Percentiles rank a stretch among this genome's conserved stretches.
Conservation (phyloP, 169 alveolate genomes). For the Plasmodium coatneyi region DNA sequence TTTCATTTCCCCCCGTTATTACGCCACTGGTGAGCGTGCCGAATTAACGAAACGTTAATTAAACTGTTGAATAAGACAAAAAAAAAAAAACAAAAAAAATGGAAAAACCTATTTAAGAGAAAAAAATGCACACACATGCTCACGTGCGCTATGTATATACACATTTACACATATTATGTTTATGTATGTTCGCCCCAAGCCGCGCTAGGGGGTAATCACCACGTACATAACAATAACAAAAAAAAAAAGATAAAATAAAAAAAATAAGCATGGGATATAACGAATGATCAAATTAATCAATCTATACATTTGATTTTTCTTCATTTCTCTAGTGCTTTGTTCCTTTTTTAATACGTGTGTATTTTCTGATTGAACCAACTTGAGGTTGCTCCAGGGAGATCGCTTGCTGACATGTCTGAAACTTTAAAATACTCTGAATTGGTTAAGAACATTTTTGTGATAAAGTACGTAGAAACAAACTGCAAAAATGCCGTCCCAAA, state of each 20-base stretch:
- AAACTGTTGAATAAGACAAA: not conserved
- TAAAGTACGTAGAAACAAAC: constrained; percentile 54
- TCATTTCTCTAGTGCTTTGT: not conserved
- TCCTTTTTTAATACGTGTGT: constrained; percentile 21
- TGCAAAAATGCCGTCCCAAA: constrained; percentile 69
- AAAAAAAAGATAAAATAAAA: not conserved
- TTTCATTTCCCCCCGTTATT: not conserved
- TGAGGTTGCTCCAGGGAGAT: constrained; percentile 73
- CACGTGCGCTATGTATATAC: not conserved
- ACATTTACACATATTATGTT: not conserved
- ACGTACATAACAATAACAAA: not conserved
- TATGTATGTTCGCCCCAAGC: not conserved
- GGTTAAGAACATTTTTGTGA: constrained; percentile 71
- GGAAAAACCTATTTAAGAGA: not conserved
- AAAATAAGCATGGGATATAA: not conserved
- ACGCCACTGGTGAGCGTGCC: not conserved
- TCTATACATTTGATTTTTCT: not conserved
- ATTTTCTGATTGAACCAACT: constrained; percentile 71
- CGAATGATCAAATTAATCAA: not conserved
- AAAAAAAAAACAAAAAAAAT: not conserved
- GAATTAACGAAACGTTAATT: not conserved
- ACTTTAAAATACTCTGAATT: constrained; percentile 72
- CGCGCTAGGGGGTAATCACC: not conserved
- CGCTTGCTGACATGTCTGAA: constrained; percentile 74
- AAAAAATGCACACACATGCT: not conserved